Conservation (phyloP, 306 rosid genomes). For the Delonix regia region DNA sequence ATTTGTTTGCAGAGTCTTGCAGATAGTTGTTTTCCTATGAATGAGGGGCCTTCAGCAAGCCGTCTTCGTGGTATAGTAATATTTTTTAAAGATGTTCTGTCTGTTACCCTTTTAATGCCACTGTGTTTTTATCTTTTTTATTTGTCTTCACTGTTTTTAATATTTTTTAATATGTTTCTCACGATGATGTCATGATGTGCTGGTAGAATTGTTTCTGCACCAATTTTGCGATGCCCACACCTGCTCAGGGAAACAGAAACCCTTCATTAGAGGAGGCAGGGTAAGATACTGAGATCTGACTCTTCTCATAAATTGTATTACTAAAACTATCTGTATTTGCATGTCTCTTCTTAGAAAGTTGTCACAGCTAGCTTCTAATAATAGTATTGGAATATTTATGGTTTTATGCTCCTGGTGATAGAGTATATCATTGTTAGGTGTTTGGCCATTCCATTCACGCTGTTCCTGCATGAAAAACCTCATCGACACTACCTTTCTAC, state of each 20-base stretch:
- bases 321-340: neutral
- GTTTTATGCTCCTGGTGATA: conserved; percentile 24
- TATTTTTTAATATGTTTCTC: conserved; percentile 27
- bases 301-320: conserved; percentile 6
- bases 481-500: conserved; percentile 11
- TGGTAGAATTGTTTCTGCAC: conserved; percentile 81
- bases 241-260: conserved; percentile 81
- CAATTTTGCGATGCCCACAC: conserved; percentile 93
- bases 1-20: conserved; percentile 72
- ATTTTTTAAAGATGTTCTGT: conserved; percentile 23
- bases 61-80: conserved; percentile 74
- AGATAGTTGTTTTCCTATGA: conserved; percentile 73
- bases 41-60: conserved; percentile 72
- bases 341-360: conserved; percentile 13
- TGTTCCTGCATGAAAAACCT: neutral
- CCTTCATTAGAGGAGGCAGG: conserved; percentile 87
- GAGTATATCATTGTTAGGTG: conserved; percentile 29
- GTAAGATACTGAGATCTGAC: conserved; percentile 45
- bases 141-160: neutral
- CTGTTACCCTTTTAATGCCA: conserved; percentile 7
- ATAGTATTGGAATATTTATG: conserved; percentile 8
- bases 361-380: conserved; percentile 24
- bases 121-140: neutral
- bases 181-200: conserved; percentile 38
- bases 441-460: conserved; percentile 30